Percentiles rank a stretch among this genome's conserved stretches.
phyloP scores from a whole-genome alignment of 2,329 filamentous ascomycete genomes.

The Nigrograna mackinnonii region DNA sequence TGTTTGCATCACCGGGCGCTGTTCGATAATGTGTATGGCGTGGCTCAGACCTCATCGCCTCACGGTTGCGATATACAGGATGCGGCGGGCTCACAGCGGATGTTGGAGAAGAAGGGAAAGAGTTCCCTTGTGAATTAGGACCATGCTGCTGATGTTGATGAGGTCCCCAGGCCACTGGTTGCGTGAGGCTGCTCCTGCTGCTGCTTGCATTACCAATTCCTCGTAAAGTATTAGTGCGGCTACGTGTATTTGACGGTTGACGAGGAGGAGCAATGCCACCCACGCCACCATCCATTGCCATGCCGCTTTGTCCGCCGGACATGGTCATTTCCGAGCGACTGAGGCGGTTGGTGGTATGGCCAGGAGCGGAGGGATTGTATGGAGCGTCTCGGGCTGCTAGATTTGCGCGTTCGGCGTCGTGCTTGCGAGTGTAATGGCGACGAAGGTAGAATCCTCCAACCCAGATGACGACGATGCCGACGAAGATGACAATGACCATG shows the following conservation, averaged over 20 bases:
- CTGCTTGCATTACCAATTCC: constrained; percentile 8
- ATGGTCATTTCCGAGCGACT: background rate
- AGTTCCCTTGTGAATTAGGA: constrained; percentile 1
- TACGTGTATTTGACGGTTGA: constrained; percentile 2
- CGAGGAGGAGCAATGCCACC: constrained; percentile 11
- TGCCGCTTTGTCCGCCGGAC: constrained; percentile 3
- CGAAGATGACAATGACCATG: constrained; percentile 74
- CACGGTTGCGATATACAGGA: constrained; percentile 9
- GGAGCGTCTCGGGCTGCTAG: constrained; percentile 9
- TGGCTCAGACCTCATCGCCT: constrained; percentile 7
- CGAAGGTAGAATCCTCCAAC: constrained; percentile 7
- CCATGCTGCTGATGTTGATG: constrained; percentile 15
- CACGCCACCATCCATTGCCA: constrained; percentile 9
- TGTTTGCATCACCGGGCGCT: background rate
- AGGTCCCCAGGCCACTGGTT: constrained; percentile 18
- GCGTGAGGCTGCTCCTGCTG: constrained; percentile 7
- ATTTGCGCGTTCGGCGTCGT: constrained; percentile 13
- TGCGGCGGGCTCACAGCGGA: constrained; percentile 5
- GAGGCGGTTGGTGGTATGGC: no score
- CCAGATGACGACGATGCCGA: constrained; percentile 61
- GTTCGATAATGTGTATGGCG: constrained; percentile 4
- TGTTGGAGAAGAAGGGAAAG: constrained; percentile 8
- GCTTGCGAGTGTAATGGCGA: constrained; percentile 6
- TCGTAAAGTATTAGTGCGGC: constrained; percentile 12
- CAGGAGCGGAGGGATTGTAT: constrained; percentile 1